Evolutionary conservation across 768 basidiomycete genomes (phyloP), one percentile per base, ranked within the genome.

Genomic region (Tylopilus balloui): DNA sequence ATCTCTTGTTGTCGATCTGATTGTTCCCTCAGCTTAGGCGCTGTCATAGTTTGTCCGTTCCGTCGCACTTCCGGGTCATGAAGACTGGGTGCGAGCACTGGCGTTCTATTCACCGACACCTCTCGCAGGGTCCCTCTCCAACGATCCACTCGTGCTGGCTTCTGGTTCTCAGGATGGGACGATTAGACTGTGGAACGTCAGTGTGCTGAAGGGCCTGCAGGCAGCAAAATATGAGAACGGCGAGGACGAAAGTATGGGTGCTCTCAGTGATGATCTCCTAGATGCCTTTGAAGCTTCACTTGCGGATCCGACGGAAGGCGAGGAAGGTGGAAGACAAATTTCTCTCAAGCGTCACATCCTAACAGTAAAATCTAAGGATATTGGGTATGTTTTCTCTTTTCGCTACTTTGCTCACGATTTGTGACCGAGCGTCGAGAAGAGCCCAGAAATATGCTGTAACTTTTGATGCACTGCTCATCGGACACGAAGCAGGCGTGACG

Each of bases 151-250:
- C 8, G 64, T 87, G 0, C 74, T 99, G 31, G 94, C 96, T 1
- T 94, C 93, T 20, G 96, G 92, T 1, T 94, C 93, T 9, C 96
- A 98, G 69, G 96, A 99, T 64, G 82, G 84, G 8, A 94, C 89
- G 24, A 89, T 98, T 45, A 84, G 96, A 34, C 71, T 98, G 4
- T 99, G 96, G 96, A 84, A 83, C 49, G 82, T 99, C 53, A 80
- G 86, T 37, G 61, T 71, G 15, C 65, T 80, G 27, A 66, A 62
- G 35, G 50, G 29, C 14, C 19, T 19, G 1, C 39, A 27, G 14
- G 36, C 19, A 39, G 41, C 32, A 60, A 61, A 48, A 32, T 37
- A 28, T 41, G 56, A 47, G n/a, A 24, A 49, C 19, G 36, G 31
- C 14, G 37, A 47, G 44, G 52, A 62, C 43, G 52, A 70, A 28